A percentile compares a stretch with the other conserved stretches of the same genome.
These are phyloP conservation scores for Skeletonema tropicum DNA, from an alignment of 108 stramenopile genomes.

Conservation along the genomic window DNA sequence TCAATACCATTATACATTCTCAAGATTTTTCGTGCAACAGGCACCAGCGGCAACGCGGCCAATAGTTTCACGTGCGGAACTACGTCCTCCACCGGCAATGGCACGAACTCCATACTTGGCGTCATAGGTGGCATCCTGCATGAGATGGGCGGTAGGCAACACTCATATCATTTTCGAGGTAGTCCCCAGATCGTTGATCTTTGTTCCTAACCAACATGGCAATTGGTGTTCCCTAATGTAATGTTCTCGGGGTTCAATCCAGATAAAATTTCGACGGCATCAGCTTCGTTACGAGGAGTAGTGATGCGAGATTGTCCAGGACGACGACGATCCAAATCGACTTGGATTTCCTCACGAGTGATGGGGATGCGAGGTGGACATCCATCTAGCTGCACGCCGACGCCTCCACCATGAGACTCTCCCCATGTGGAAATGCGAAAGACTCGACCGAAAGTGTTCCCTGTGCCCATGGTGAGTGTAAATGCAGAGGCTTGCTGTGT, in stretches of 20 bases:
- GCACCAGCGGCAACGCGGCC: conserved; percentile 99
- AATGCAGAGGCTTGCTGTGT: conserved; percentile 32
- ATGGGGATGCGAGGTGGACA: conserved; percentile 94
- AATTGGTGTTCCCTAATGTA: conserved; percentile 98
- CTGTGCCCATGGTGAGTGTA: conserved; percentile 86
- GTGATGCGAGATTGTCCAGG: conserved; percentile 94
- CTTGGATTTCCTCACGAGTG: conserved; percentile 90
- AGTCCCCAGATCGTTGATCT: conserved; percentile 92
- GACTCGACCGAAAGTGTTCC: conserved; percentile 94
- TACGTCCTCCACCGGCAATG: conserved; percentile 96
- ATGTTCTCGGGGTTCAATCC: conserved; percentile 86
- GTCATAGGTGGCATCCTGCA: conserved; percentile 98
- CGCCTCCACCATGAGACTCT: conserved; percentile 97
- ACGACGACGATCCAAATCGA: conserved; percentile 93
- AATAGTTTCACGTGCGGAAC: conserved; percentile 97
- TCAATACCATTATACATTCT: conserved; percentile 87
- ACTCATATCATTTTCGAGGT: conserved; percentile 95
- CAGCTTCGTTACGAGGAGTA: conserved; percentile 96
- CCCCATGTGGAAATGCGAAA: conserved; percentile 99
- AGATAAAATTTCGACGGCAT: conserved; percentile 93
- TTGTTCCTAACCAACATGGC: conserved; percentile 96
- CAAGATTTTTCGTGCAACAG: conserved; percentile 94
- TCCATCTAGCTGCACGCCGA: conserved; percentile 96
- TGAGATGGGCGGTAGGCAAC: conserved; percentile 97
- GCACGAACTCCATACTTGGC: conserved; percentile 98